Base-by-base conservation (phyloP, 495 filamentous ascomycete species). In the Xylaria bambusicola region DNA sequence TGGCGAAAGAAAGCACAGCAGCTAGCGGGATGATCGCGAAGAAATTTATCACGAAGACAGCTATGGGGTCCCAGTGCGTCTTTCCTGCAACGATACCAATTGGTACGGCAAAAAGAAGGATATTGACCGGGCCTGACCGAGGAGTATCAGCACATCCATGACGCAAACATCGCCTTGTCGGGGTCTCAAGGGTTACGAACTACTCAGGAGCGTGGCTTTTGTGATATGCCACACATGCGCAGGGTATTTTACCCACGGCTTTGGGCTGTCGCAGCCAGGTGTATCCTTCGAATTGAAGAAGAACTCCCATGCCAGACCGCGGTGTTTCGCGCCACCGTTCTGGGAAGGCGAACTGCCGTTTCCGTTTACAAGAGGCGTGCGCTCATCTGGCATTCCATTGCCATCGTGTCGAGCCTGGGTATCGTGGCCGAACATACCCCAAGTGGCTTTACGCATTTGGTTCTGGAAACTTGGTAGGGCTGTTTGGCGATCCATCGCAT, bases 11-110 rank as follows among this genome's bases (percentile, higher is more conserved):
- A 61, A 98, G 77, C 61, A 98, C 79, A 6, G 93, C 90, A 21
- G 94, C 94, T 38, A 98, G 81, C 7, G 94, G 94, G 53, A 98
- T 87, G 65, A 98, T 98, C 55, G 94, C 93, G 64, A 97, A 81
- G 74, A 98, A 98, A 75, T 98, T 98, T 66, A 97, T 78, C 9
- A 86, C 74, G 68, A 98, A 98, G 35, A 95, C 84, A 24, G 83
- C 82, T 0, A 88, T 85, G 7, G 93, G 82, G 66, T 86, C 81
- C 89, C 90, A 91, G 36, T 80, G 74, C n/a, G 86, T 67, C 2
- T 75, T 77, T 29, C 91, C 93, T 20, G 91, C 83, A 52, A 93
- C 66, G 59, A 98, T 93, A 36, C 93, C 94, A 53, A 95, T 67
- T 6, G 94, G 94, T 8, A 98, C 94, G 68, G 95, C 94, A 54